Evolutionary conservation across 257 asterid genomes (phyloP).

Genomic region (Gentiana straminea): DNA sequence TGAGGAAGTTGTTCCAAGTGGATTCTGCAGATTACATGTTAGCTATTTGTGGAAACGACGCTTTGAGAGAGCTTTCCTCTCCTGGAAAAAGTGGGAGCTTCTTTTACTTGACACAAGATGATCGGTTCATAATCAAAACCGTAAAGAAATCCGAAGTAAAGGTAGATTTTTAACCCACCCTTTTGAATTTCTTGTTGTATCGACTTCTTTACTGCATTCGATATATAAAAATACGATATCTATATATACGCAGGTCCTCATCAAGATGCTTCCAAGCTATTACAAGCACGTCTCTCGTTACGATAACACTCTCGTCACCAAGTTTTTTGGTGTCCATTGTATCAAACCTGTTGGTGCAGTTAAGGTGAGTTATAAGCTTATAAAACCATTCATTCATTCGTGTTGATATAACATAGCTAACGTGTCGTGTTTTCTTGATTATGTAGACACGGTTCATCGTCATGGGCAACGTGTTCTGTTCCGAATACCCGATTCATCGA

Average conservation of each 20-base stretch:
- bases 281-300: slow-evolving; percentile 66
- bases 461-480: slow-evolving; percentile 93
- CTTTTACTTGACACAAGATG: slow-evolving; percentile 92
- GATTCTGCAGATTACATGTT: slow-evolving; percentile 98
- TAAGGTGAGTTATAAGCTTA: slow-evolving; percentile 38
- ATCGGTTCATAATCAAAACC: slow-evolving; percentile 95
- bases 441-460: slow-evolving; percentile 84
- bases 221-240: neutral
- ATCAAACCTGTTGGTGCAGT: slow-evolving; percentile 94
- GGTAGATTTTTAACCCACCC: slow-evolving; percentile 42
- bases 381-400: slow-evolving; percentile 4
- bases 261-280: slow-evolving; percentile 93
- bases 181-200: neutral
- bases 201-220: no score
- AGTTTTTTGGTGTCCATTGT: slow-evolving; percentile 93
- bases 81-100: slow-evolving; percentile 99
- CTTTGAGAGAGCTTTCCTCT: slow-evolving; percentile 94
- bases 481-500: slow-evolving; percentile 80
- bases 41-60: slow-evolving; percentile 91
- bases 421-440: neutral
- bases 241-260: slow-evolving; percentile 57
- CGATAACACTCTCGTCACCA: slow-evolving; percentile 83
- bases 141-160: slow-evolving; percentile 97
- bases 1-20: slow-evolving; percentile 80
- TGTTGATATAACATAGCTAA: neutral